phyloP scores from a whole-genome alignment of 805 yeast genomes.

The Candida ipomoeae region DNA sequence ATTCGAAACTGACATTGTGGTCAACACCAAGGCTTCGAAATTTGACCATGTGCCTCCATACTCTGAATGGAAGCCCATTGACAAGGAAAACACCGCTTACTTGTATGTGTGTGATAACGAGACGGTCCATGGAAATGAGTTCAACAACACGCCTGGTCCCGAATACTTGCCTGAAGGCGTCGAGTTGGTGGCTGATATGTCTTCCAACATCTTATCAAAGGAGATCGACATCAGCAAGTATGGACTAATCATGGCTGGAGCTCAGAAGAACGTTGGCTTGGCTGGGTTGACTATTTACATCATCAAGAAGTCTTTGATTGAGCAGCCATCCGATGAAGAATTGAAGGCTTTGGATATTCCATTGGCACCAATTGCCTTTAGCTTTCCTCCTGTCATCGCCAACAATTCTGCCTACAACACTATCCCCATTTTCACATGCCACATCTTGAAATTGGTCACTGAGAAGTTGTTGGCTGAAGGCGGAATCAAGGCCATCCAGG shows the following conservation, averaged over 20 bases:
- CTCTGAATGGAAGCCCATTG: constrained; percentile 58
- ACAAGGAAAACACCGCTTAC: constrained; percentile 67
- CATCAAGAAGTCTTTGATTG: constrained; percentile 74
- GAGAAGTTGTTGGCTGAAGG: constrained; percentile 60
- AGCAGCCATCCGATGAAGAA: constrained; percentile 60
- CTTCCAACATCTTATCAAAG: constrained; percentile 85
- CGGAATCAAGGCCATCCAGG: constrained; percentile 63
- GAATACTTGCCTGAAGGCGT: constrained; percentile 58
- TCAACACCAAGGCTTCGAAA: constrained; percentile 57
- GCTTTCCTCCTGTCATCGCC: constrained; percentile 78
- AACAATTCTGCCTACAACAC: constrained; percentile 95
- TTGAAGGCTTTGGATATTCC: constrained; percentile 62
- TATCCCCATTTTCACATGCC: constrained; percentile 88
- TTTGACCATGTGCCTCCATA: constrained; percentile 64
- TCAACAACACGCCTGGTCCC: constrained; percentile 48
- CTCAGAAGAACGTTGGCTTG: constrained; percentile 95
- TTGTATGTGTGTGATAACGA: constrained; percentile 94
- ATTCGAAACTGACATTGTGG: constrained; percentile 62
- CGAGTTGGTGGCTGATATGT: constrained; percentile 90
- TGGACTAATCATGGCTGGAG: constrained; percentile 94
- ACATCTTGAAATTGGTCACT: constrained; percentile 76
- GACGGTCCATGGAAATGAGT: constrained; percentile 94
- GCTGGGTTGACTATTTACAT: constrained; percentile 94
- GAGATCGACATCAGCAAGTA: constrained; percentile 75
- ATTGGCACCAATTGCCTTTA: constrained; percentile 82